Percentiles rank a stretch among this genome's conserved stretches.
Evolutionary conservation across 306 rosid species (phyloP).

Genomic region (Rosa chinensis): DNA sequence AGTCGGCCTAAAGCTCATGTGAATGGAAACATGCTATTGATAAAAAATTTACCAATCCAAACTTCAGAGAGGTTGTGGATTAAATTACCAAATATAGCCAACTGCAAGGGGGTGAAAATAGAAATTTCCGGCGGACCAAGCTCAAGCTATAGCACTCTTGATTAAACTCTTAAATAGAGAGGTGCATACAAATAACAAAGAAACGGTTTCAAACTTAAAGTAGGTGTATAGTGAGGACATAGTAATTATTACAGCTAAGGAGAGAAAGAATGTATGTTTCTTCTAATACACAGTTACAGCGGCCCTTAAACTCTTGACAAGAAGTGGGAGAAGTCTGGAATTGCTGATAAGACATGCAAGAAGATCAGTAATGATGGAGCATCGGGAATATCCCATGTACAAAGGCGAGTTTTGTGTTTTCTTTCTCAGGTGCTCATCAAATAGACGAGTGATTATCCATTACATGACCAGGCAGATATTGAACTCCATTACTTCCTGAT

Average conservation of each 20-base stretch:
- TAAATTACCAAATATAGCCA: not conserved
- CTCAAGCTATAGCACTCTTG: not conserved
- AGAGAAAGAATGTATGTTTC: constrained; percentile 17
- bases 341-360: constrained; percentile 12
- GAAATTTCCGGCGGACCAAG: not conserved
- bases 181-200: not conserved
- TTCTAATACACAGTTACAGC: constrained; percentile 40
- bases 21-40: not conserved
- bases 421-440: constrained; percentile 18
- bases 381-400: constrained; percentile 37
- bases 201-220: constrained; percentile 10
- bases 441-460: constrained; percentile 29
- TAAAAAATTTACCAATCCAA: not conserved
- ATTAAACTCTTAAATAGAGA: not conserved
- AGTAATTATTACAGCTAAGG: constrained; percentile 36
- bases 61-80: not conserved
- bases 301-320: constrained; percentile 33
- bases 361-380: constrained; percentile 29
- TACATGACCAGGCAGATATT: constrained; percentile 5
- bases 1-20: not conserved
- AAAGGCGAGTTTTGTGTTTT: constrained; percentile 11
- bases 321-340: constrained; percentile 22
- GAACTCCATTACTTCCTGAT: constrained; percentile 61
- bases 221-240: constrained; percentile 6
- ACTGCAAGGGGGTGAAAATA: not conserved